A percentile compares a stretch with the other conserved stretches of the same genome.
phyloP scores from a whole-genome alignment of 2,329 filamentous ascomycete genomes.

The Aspergillus niger region DNA sequence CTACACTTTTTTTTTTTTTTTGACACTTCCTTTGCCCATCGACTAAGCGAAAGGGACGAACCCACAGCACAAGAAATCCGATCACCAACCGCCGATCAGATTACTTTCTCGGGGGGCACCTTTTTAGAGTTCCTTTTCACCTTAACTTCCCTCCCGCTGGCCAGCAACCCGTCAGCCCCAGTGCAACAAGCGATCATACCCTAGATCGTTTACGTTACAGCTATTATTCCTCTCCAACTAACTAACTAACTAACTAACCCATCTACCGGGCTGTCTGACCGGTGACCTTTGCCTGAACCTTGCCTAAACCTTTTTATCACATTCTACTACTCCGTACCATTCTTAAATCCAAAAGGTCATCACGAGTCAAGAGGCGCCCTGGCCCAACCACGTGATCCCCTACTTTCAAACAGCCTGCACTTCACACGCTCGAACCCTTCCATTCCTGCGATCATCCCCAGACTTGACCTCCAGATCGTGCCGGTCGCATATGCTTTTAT shows the following conservation, averaged over 20 bases:
- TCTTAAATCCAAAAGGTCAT: not conserved
- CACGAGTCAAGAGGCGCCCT: conserved; percentile 9
- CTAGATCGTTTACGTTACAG: conserved; percentile 6
- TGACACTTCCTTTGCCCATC: not conserved
- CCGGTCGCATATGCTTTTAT: conserved; percentile 15
- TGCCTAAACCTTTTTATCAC: not conserved
- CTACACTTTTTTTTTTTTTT: not conserved
- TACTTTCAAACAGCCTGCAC: not conserved
- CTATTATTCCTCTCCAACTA: not conserved
- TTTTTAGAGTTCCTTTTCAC: conserved; percentile 5
- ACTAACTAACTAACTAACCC: not conserved
- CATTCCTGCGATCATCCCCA: conserved; percentile 13
- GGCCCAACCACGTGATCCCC: not conserved
- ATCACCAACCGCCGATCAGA: conserved; percentile 8
- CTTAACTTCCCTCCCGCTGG: conserved; percentile 2
- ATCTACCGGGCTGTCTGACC: not conserved
- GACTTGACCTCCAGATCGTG: conserved; percentile 12
- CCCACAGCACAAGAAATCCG: not conserved
- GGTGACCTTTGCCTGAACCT: not conserved
- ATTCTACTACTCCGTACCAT: not conserved
- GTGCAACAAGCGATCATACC: conserved; percentile 10
- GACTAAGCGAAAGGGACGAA: conserved; percentile 2
- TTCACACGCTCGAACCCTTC: conserved; percentile 5
- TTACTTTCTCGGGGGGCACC: not conserved
- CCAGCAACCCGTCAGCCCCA: conserved; percentile 7